These are phyloP conservation scores for Juglanconis sp. DNA, from an alignment of 2,329 filamentous ascomycete genomes.

Conservation along the genomic window DNA sequence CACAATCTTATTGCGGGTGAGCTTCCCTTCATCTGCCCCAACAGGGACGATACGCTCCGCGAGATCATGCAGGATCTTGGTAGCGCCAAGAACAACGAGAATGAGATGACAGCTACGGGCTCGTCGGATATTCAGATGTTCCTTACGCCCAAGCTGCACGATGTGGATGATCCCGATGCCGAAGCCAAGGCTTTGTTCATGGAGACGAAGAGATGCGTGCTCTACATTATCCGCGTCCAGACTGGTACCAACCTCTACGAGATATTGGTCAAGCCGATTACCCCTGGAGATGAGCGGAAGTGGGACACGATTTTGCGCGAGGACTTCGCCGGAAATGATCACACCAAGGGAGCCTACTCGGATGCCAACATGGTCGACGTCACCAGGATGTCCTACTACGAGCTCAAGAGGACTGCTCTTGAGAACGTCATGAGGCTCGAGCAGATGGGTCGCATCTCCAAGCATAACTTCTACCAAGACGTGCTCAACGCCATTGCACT, in stretches of 20 bases:
- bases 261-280: constrained; percentile 88
- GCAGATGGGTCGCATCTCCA: constrained; percentile 81
- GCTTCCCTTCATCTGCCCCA: constrained; percentile 71
- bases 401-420: constrained; percentile 87
- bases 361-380: constrained; percentile 86
- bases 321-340: constrained; percentile 68
- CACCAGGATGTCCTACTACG: constrained; percentile 82
- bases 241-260: constrained; percentile 89
- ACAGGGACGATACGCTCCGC: constrained; percentile 79
- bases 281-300: constrained; percentile 80
- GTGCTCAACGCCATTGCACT: constrained; percentile 95
- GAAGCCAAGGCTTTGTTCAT: constrained; percentile 92
- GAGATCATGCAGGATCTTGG: constrained; percentile 93
- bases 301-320: constrained; percentile 81
- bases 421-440: constrained; percentile 93
- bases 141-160: constrained; percentile 82
- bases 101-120: constrained; percentile 81
- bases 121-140: constrained; percentile 89
- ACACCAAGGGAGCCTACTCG: constrained; percentile 82
- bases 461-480: constrained; percentile 91
- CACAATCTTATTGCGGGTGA: constrained; percentile 84
- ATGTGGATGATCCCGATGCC: constrained; percentile 88
- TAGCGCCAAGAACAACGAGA: constrained; percentile 94
- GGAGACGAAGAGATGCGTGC: constrained; percentile 94
- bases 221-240: constrained; percentile 97